Conservation (phyloP, 148 eudicot species). For the Chenopodium suecicum region DNA sequence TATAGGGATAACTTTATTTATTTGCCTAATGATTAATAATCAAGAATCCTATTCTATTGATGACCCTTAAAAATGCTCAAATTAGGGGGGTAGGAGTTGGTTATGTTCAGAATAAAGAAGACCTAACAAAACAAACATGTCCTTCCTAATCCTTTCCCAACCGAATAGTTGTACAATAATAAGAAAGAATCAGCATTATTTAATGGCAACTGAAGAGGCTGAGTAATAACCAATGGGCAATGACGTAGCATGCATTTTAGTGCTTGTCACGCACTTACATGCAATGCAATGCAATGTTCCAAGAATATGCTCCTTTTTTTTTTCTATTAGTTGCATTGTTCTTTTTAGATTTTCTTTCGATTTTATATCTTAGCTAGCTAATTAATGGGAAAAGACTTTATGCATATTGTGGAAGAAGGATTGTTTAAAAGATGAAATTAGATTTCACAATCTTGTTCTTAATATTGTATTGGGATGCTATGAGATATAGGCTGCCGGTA, state of each 20-base stretch:
- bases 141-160: neutral
- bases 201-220: neutral
- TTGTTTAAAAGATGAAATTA: neutral
- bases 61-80: no score
- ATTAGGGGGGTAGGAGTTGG: no score
- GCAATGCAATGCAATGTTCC: neutral
- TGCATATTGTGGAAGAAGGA: neutral
- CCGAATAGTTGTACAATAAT: neutral
- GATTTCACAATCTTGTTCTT: neutral
- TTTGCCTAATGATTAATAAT: no score
- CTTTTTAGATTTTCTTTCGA: neutral
- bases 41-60: no score
- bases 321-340: neutral
- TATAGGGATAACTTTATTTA: no score
- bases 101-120: no score
- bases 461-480: neutral
- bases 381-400: neutral
- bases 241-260: neutral
- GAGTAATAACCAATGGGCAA: neutral
- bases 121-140: neutral
- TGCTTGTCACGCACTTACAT: constrained; percentile 14
- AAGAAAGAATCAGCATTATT: neutral
- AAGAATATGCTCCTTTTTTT: neutral
- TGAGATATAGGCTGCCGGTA: no score
- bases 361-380: neutral